These are phyloP conservation scores for Fusarium sacchari DNA, from an alignment of 2,329 filamentous ascomycete genomes.

Conservation along the genomic window DNA sequence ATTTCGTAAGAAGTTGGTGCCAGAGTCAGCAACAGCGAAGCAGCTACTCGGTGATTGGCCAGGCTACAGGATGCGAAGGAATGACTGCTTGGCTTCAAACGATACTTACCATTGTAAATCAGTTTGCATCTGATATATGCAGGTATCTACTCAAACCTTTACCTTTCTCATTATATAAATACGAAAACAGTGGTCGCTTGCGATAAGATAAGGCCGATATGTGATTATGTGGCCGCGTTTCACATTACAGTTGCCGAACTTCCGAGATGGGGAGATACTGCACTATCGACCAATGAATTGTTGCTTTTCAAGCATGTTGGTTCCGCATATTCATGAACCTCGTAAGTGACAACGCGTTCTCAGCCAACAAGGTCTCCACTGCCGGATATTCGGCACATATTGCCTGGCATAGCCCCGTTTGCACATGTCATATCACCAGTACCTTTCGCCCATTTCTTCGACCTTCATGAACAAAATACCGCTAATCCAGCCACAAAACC, in stretches of 20 bases:
- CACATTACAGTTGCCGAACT: background rate
- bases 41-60: background rate
- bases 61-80: too few relatives aligned
- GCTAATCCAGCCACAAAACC: background rate
- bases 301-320: background rate
- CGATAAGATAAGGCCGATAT: background rate
- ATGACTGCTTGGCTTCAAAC: background rate
- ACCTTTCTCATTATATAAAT: too few relatives aligned
- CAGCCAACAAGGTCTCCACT: background rate
- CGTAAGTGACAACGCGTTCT: background rate
- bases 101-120: accelerated
- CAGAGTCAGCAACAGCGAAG: background rate
- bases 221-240: background rate
- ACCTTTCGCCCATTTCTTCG: background rate
- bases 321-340: background rate
- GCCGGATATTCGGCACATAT: background rate
- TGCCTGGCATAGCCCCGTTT: background rate
- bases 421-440: background rate
- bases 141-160: accelerated
- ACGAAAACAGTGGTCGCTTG: too few relatives aligned
- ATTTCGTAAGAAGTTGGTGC: background rate
- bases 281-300: background rate
- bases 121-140: accelerated
- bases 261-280: background rate
- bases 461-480: background rate